Percentiles rank a stretch among this genome's conserved stretches.
phyloP scores from a whole-genome alignment of 306 rosid species.

The Quercus robur region DNA sequence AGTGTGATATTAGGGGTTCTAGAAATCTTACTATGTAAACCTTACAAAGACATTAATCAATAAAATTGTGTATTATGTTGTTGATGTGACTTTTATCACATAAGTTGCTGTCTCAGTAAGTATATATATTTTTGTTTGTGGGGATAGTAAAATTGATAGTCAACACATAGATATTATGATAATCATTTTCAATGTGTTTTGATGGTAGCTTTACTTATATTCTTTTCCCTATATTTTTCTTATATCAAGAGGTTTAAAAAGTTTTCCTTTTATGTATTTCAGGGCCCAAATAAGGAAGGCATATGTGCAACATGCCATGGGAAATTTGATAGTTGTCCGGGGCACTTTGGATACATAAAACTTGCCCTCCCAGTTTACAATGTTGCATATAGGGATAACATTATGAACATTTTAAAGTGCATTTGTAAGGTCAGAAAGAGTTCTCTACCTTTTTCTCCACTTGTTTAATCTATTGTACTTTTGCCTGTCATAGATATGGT shows the following conservation, averaged over 20 bases:
- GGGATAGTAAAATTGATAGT: no score
- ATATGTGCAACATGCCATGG: slow-evolving; percentile 78
- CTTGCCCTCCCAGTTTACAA: slow-evolving; percentile 79
- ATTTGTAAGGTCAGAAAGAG: slow-evolving; percentile 70
- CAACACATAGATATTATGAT: background rate
- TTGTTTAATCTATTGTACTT: background rate
- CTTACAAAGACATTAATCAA: no score
- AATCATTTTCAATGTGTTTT: background rate
- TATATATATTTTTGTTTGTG: no score
- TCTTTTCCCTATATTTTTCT: background rate
- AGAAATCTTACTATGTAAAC: no score
- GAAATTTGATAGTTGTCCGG: slow-evolving; percentile 55
- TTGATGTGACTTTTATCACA: no score
- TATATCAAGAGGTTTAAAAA: slow-evolving; percentile 5
- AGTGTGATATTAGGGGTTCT: no score
- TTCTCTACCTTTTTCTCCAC: background rate
- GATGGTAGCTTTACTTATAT: background rate
- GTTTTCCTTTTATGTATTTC: slow-evolving; percentile 13
- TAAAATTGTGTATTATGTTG: no score
- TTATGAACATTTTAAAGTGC: slow-evolving; percentile 76
- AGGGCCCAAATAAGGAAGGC: slow-evolving; percentile 69
- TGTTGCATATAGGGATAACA: slow-evolving; percentile 54
- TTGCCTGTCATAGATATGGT: background rate
- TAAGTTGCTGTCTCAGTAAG: no score
- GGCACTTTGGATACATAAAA: slow-evolving; percentile 74